Percentiles rank a stretch among this genome's conserved stretches.
phyloP scores from a whole-genome alignment of 768 basidiomycete genomes.

The Boletales sp. region DNA sequence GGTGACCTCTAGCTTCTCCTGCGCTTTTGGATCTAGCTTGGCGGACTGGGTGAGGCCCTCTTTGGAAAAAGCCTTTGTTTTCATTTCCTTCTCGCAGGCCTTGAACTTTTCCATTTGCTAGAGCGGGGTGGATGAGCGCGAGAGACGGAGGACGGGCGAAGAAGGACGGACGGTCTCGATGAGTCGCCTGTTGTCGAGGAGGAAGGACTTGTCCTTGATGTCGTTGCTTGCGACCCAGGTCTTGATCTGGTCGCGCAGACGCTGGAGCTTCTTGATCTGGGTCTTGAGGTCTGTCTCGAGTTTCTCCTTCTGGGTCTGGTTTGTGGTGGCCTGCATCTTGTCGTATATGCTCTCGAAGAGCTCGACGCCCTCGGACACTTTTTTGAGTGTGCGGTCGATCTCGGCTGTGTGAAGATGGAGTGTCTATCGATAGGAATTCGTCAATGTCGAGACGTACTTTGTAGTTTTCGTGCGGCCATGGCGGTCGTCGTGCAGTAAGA shows the following conservation, averaged over 20 bases:
- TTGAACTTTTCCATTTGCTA: constrained; percentile 99
- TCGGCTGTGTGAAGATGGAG: constrained; percentile 60
- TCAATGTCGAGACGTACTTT: constrained; percentile 49
- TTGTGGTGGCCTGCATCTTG: constrained; percentile 95
- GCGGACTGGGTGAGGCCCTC: constrained; percentile 94
- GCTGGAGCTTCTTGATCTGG: constrained; percentile 95
- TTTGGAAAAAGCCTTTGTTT: constrained; percentile 99
- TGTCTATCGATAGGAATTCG: too few relatives aligned
- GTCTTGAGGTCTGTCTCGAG: constrained; percentile 93
- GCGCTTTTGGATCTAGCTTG: constrained; percentile 94
- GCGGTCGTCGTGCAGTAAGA: constrained; percentile 24
- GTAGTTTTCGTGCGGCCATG: constrained; percentile 91
- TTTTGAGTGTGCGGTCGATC: constrained; percentile 98
- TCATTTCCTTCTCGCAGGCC: constrained; percentile 99
- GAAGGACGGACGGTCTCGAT: constrained; percentile 85
- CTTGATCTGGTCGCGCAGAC: constrained; percentile 83
- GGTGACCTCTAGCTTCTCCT: constrained; percentile 89
- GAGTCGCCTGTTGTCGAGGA: constrained; percentile 90
- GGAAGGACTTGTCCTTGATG: constrained; percentile 94
- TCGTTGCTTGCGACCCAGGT: constrained; percentile 97
- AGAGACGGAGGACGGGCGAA: constrained; percentile 9
- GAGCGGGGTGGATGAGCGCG: not conserved
- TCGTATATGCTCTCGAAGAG: constrained; percentile 94
- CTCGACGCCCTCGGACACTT: constrained; percentile 93
- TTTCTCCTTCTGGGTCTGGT: constrained; percentile 98